phyloP scores from a whole-genome alignment of 1,284 basidiomycete genomes.

The Moesziomyces antarcticus region DNA sequence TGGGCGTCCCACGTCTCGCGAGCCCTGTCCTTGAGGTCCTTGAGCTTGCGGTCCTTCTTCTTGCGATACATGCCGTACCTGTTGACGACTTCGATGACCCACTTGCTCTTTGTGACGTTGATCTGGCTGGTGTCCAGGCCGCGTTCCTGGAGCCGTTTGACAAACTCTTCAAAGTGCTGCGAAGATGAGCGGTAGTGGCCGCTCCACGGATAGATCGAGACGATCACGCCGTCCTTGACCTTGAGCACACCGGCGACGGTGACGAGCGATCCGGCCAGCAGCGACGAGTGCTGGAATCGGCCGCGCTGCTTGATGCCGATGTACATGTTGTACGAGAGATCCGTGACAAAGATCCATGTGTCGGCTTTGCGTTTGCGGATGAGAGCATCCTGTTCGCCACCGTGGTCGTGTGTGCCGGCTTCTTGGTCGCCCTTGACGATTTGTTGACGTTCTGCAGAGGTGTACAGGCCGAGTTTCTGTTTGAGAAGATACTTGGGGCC shows the following conservation, averaged over 20 bases:
- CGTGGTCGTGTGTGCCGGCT: background rate
- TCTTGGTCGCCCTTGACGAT: conserved; percentile 23
- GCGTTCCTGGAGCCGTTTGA: conserved; percentile 31
- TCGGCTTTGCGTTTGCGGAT: conserved; percentile 37
- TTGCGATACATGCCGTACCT: conserved; percentile 51
- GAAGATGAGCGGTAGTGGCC: conserved; percentile 53
- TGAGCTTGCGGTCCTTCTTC: conserved; percentile 42
- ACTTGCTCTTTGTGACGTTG: conserved; percentile 50
- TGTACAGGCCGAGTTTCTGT: conserved; percentile 42
- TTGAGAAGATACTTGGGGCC: conserved; percentile 48
- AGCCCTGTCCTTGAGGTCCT: conserved; percentile 35
- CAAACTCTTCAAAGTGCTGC: conserved; percentile 51
- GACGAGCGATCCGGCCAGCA: conserved; percentile 47
- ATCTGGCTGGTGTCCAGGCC: conserved; percentile 50
- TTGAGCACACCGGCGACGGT: conserved; percentile 50
- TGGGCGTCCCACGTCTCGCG: conserved; percentile 16
- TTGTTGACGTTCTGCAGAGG: conserved; percentile 35
- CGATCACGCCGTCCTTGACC: conserved; percentile 50
- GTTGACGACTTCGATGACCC: conserved; percentile 51
- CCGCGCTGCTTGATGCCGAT: conserved; percentile 56
- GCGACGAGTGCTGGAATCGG: conserved; percentile 53
- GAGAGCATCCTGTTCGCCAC: conserved; percentile 16
- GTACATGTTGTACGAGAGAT: conserved; percentile 48
- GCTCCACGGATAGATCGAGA: conserved; percentile 50
- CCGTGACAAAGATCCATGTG: conserved; percentile 53